Percentiles rank a stretch among this genome's conserved stretches.
phyloP scores from a whole-genome alignment of 169 alveolate genomes.

The Plasmodium knowlesi region DNA sequence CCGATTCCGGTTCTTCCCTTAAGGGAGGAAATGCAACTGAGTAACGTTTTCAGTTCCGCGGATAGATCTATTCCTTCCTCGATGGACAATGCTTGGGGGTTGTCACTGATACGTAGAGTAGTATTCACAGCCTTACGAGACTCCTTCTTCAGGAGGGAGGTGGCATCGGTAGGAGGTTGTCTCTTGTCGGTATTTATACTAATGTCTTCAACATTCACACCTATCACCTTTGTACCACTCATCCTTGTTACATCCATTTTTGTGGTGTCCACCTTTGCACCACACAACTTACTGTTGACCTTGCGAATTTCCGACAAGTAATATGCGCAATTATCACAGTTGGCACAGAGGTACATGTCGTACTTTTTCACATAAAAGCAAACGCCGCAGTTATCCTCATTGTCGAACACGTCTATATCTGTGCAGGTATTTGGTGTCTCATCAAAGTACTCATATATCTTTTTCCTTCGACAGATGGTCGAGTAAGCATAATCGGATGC shows the following conservation, averaged over 20 bases:
- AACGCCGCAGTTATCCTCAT: conserved; percentile 18
- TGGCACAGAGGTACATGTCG: conserved; percentile 35
- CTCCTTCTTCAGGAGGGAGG: too few species aligned
- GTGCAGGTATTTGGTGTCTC: conserved; percentile 8
- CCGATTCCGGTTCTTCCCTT: conserved; percentile 69
- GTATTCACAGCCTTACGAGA: too few species aligned
- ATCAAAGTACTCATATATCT: conserved; percentile 68
- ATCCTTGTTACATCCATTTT: background rate
- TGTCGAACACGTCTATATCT: conserved; percentile 32
- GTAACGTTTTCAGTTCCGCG: conserved; percentile 7
- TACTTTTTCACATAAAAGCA: conserved; percentile 57
- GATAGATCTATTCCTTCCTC: conserved; percentile 14
- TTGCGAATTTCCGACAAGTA: background rate
- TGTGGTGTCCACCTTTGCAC: background rate
- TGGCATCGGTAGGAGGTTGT: too few species aligned
- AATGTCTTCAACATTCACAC: background rate
- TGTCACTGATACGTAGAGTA: background rate
- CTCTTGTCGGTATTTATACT: too few species aligned
- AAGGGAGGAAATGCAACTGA: conserved; percentile 51
- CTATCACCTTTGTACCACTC: too few species aligned
- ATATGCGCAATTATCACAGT: conserved; percentile 46
- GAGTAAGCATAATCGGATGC: conserved; percentile 70
- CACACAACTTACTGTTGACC: too few species aligned
- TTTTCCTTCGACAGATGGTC: conserved; percentile 59
- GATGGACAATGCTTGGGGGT: background rate